Base-by-base conservation (phyloP, 768 basidiomycete genomes). In the Asterophora lycoperdoides region DNA sequence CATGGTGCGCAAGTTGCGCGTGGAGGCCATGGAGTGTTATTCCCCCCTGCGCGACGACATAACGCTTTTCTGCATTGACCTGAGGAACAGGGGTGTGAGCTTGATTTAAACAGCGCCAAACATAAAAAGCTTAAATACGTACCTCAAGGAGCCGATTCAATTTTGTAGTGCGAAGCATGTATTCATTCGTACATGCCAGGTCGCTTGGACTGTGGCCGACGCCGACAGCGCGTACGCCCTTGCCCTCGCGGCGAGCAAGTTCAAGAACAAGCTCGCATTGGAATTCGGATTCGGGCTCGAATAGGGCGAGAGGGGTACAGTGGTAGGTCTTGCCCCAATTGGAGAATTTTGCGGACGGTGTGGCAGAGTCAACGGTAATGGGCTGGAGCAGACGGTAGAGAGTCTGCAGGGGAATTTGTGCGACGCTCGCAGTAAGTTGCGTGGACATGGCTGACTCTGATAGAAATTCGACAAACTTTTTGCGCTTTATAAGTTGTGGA, bases 141-240 rank as follows among this genome's bases (percentile, higher is more conserved):
- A 94, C 95, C 75, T 89, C 83, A 38, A 94, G 64, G 29, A 95
- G 65, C 35, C 76, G 72, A 64, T 86, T 77, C 46, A 97, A 67
- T 59, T 77, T 80, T 36, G 81, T 81, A 51, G 89, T 89, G 45
- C 86, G 77, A 48, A 98, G 68, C 83, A 97, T 87, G 69, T 80
- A 93, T 9, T 83, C 90, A 44, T 71, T 77, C 0, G 93, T 96
- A 68, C 93, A 97, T 0, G 91, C 89, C 42, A 98, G 75, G 69
- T 99, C 95, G 61, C 85, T 89, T 18, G 95, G 95, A 49, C 87
- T 89, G 69, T 97, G 94, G 2, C 94, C 95, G 13, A 91, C 83
- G 10, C 93, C 96, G 10, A 84, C 86, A 1, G 89, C 87, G 47
- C 93, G 81, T 29, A 98, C 74, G 17, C 77, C 73, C 61, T 78